A percentile compares a stretch with the other conserved stretches of the same genome.
phyloP scores from a whole-genome alignment of 208 protist species.

The Crithidia acanthocephali region DNA sequence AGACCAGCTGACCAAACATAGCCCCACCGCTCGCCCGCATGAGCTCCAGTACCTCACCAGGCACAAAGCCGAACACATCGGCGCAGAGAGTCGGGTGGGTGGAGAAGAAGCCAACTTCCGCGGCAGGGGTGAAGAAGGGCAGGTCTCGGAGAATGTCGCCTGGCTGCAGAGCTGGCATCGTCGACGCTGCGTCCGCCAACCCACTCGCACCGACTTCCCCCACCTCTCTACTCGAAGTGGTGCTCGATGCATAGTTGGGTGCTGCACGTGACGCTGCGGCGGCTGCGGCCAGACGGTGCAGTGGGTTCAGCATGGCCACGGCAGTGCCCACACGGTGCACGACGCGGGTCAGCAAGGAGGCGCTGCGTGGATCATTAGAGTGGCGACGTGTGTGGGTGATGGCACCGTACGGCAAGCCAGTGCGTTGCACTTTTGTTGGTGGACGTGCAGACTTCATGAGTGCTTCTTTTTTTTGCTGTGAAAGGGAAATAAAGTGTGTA shows the following conservation, averaged over 20 bases:
- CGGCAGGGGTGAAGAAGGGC: conserved; percentile 57
- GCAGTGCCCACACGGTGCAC: conserved; percentile 10
- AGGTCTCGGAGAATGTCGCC: conserved; percentile 74
- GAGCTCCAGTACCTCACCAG: conserved; percentile 63
- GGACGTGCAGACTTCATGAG: conserved; percentile 5
- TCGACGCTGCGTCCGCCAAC: no score
- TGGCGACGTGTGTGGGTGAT: background rate
- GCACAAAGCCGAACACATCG: conserved; percentile 60
- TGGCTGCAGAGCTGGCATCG: conserved; percentile 30
- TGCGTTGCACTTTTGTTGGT: conserved; percentile 4
- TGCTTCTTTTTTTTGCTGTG: background rate
- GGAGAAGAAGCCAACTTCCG: conserved; percentile 70
- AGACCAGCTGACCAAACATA: conserved; percentile 22
- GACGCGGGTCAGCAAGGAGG: conserved; percentile 16
- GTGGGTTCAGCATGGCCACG: conserved; percentile 4
- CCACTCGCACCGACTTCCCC: no score
- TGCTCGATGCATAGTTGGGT: no score
- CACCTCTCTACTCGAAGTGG: no score
- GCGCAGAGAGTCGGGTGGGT: conserved; percentile 64
- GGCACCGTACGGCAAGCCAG: conserved; percentile 20
- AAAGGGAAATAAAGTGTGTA: no score
- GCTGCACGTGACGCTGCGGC: background rate
- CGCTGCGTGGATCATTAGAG: background rate
- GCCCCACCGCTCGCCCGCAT: conserved; percentile 11
- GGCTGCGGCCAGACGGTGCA: conserved; percentile 15